Conservation (phyloP, 2,329 filamentous ascomycete genomes). For the Sporothrix pseudoabietina region DNA sequence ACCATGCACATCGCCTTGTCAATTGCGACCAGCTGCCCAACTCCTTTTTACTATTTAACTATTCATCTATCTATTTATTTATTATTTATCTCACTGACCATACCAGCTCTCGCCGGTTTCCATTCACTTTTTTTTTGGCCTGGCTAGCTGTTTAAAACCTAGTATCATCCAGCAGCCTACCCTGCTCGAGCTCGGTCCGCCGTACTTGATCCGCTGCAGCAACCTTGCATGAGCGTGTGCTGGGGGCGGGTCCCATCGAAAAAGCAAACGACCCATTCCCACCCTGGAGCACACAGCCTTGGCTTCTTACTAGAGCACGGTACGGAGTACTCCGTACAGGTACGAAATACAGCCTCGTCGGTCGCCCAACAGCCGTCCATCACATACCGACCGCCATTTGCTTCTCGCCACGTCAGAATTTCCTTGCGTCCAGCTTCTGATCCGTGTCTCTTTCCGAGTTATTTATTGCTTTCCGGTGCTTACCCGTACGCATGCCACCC, state of each 20-base stretch:
- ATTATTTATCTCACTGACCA: not conserved
- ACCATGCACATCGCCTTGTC: not conserved
- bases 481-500: not conserved
- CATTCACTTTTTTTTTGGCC: not conserved
- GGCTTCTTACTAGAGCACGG: not conserved
- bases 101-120: not conserved
- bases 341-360: not conserved
- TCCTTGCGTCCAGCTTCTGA: not conserved
- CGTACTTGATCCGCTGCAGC: constrained; percentile 1
- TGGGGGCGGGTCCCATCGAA: not conserved
- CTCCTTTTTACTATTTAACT: not conserved
- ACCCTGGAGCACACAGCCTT: not conserved
- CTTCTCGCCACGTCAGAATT: not conserved
- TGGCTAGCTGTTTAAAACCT: not conserved
- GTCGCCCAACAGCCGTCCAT: not conserved
- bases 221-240: not conserved
- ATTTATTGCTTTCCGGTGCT: not conserved
- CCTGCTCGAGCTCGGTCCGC: not conserved
- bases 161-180: too few relatives aligned
- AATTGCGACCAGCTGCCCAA: not conserved
- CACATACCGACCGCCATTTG: not conserved
- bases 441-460: constrained; percentile 1
- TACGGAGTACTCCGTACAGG: not conserved
- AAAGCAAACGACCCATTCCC: not conserved
- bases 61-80: not conserved